These are phyloP conservation scores for Apiospora phragmitis DNA, from an alignment of 2,329 filamentous ascomycete genomes.

Conservation along the genomic window DNA sequence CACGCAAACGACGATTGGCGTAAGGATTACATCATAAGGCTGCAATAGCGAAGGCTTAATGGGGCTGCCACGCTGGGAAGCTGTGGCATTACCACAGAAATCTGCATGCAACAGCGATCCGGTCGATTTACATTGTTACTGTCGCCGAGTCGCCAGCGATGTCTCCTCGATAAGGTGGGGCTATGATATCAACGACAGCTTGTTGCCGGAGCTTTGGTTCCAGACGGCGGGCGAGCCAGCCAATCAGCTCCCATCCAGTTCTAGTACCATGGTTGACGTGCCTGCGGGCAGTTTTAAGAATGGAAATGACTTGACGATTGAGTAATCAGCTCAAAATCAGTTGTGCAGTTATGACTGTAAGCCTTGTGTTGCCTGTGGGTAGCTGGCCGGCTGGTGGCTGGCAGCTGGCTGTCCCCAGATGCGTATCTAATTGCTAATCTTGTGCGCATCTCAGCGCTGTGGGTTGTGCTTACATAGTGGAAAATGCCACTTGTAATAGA, in stretches of 20 bases:
- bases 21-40: not conserved
- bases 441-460: not conserved
- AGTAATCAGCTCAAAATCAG: not conserved
- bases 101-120: not conserved
- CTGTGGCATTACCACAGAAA: not conserved
- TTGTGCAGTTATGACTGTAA: not conserved
- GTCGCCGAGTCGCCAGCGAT: not conserved
- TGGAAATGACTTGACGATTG: not conserved
- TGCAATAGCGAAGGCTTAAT: not conserved
- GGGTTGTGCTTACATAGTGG: not conserved
- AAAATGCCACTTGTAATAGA: not conserved
- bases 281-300: not conserved
- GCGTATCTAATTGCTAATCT: not conserved
- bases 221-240: not conserved
- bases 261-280: not conserved
- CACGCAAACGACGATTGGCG: not conserved
- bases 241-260: not conserved
- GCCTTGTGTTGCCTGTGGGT: not conserved
- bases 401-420: too few species aligned
- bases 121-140: not conserved
- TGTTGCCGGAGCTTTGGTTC: slow-evolving; percentile 2
- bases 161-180: not conserved
- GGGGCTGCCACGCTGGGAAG: too few species aligned
- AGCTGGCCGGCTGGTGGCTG: not conserved
- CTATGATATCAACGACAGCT: slow-evolving; percentile 1